phyloP scores from a whole-genome alignment of 2,329 filamentous ascomycete species.

The Chaetomium sp. region DNA sequence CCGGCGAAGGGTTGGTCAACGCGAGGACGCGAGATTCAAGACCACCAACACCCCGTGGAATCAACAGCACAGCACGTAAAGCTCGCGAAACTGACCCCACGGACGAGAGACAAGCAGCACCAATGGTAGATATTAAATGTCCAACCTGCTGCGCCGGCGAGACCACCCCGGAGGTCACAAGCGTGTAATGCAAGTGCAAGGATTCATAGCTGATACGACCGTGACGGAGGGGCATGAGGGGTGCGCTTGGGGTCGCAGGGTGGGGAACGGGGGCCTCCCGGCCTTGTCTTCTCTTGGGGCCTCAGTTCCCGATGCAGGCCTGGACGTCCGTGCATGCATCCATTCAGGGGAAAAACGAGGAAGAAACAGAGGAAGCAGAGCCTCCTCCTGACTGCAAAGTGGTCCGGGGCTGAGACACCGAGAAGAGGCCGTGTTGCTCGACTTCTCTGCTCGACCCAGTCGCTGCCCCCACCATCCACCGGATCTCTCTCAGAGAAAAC shows the following conservation, averaged over 20 bases:
- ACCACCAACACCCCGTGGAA: slow-evolving; percentile 8
- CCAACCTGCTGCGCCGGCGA: slow-evolving; percentile 15
- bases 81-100: slow-evolving; percentile 7
- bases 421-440: too few relatives aligned
- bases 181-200: slow-evolving; percentile 23
- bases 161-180: slow-evolving; percentile 4
- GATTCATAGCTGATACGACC: slow-evolving; percentile 26
- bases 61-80: slow-evolving; percentile 14
- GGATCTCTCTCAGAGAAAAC: not conserved
- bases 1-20: slow-evolving; percentile 27
- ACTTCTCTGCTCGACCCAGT: too few relatives aligned
- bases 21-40: slow-evolving; percentile 16
- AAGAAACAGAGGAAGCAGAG: not conserved
- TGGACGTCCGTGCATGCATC: slow-evolving; percentile 8
- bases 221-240: slow-evolving; percentile 24
- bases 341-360: not conserved
- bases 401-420: not conserved
- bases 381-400: not conserved
- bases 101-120: slow-evolving; percentile 15
- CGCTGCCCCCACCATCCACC: not conserved
- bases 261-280: slow-evolving; percentile 19
- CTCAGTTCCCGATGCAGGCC: slow-evolving; percentile 6
- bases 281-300: slow-evolving; percentile 14
- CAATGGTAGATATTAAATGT: slow-evolving; percentile 24
- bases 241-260: slow-evolving; percentile 19